Conservation (phyloP, 1,284 basidiomycete genomes). For the Tilletiopsis washingtonensis region DNA sequence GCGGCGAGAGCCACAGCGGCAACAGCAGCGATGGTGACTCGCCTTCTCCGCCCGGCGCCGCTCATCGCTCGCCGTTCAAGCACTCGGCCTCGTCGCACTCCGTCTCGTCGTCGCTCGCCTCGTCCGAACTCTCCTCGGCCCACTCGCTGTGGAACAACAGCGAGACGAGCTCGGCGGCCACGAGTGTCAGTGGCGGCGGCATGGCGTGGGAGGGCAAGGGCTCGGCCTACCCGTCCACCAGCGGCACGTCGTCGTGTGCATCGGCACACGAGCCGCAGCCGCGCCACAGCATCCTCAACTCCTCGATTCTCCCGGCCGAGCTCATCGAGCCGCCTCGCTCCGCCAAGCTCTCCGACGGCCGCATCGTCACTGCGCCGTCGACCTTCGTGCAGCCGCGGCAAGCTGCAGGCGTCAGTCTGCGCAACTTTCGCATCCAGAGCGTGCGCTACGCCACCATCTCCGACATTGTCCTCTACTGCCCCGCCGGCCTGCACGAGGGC, state of each 20-base stretch:
- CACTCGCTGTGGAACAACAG: conserved; percentile 9
- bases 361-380: background rate
- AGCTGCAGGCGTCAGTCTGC: conserved; percentile 32
- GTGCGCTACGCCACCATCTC: conserved; percentile 78
- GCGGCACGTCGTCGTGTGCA: background rate
- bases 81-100: conserved; percentile 24
- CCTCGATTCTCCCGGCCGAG: conserved; percentile 29
- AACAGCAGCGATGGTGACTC: conserved; percentile 4
- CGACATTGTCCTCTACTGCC: conserved; percentile 74
- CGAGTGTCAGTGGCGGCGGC: background rate
- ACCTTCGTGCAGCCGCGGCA: conserved; percentile 21
- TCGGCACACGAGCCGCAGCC: conserved; percentile 23
- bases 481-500: conserved; percentile 32
- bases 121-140: conserved; percentile 12
- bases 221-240: background rate
- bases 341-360: conserved; percentile 8
- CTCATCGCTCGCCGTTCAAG: background rate
- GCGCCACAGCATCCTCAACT: conserved; percentile 28
- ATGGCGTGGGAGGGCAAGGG: background rate
- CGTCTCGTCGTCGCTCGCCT: conserved; percentile 18
- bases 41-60: background rate
- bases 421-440: conserved; percentile 48
- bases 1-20: background rate
- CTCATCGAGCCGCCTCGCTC: conserved; percentile 21
- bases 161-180: background rate